A percentile compares a stretch with the other conserved stretches of the same genome.
phyloP scores from a whole-genome alignment of 345 rosid genomes.

The Ceriops tagal region DNA sequence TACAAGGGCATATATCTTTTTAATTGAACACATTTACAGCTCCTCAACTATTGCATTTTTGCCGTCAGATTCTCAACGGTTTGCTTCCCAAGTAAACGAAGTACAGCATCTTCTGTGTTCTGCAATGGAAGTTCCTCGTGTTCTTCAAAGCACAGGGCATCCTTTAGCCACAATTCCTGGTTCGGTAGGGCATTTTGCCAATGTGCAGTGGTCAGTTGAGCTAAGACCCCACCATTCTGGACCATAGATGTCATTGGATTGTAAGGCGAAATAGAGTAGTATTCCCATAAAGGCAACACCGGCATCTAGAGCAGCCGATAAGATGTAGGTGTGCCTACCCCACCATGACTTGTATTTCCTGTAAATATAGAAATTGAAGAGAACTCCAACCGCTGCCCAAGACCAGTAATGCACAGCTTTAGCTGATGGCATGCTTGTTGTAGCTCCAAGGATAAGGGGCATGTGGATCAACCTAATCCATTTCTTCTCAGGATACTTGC shows the following conservation, averaged over 20 bases:
- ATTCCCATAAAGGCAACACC: constrained; percentile 71
- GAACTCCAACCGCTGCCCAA: constrained; percentile 60
- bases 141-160: constrained; percentile 49
- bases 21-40: neutral
- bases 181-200: constrained; percentile 64
- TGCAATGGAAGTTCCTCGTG: neutral
- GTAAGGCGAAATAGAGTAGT: constrained; percentile 54
- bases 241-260: constrained; percentile 45
- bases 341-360: constrained; percentile 63
- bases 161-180: constrained; percentile 49
- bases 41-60: neutral
- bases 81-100: too few relatives aligned
- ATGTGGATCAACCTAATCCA: constrained; percentile 54
- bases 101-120: neutral
- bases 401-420: constrained; percentile 54
- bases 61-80: neutral
- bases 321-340: constrained; percentile 64
- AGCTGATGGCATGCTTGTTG: constrained; percentile 52
- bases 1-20: too few relatives aligned
- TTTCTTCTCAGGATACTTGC: constrained; percentile 60
- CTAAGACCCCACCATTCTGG: constrained; percentile 74
- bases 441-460: constrained; percentile 55
- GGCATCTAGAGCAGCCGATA: constrained; percentile 79
- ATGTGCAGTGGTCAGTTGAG: constrained; percentile 48
- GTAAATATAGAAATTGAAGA: constrained; percentile 65